Conservation (phyloP, 2,329 filamentous ascomycete species). For the Ambrosiella xylebori region DNA sequence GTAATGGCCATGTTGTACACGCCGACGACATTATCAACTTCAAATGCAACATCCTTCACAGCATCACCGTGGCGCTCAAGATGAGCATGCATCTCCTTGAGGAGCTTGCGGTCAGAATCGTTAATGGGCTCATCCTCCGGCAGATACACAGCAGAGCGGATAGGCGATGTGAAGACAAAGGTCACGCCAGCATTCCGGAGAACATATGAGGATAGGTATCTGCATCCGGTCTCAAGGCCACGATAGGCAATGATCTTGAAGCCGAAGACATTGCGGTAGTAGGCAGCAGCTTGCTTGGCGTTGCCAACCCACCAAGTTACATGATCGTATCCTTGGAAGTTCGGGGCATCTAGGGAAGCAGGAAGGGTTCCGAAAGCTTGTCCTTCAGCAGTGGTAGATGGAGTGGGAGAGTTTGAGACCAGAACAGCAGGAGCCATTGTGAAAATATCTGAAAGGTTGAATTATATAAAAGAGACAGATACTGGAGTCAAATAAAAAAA, state of each 20-base stretch:
- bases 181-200: slow-evolving; percentile 58
- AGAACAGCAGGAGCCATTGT: slow-evolving; percentile 44
- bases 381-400: slow-evolving; percentile 4
- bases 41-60: slow-evolving; percentile 88
- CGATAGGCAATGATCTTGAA: slow-evolving; percentile 70
- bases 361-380: slow-evolving; percentile 38
- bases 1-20: slow-evolving; percentile 61
- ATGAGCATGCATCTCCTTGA: slow-evolving; percentile 65
- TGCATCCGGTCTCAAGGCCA: slow-evolving; percentile 74
- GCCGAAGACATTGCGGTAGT: slow-evolving; percentile 75
- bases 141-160: slow-evolving; percentile 43
- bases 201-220: slow-evolving; percentile 69
- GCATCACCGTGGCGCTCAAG: slow-evolving; percentile 80
- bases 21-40: slow-evolving; percentile 73
- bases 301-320: slow-evolving; percentile 95
- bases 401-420: slow-evolving; percentile 20
- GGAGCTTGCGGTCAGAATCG: slow-evolving; percentile 42
- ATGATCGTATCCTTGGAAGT: slow-evolving; percentile 78
- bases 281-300: slow-evolving; percentile 82
- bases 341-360: slow-evolving; percentile 21
- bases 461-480: not conserved
- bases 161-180: slow-evolving; percentile 70
- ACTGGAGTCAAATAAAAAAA: not conserved
- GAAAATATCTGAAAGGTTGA: slow-evolving; percentile 15
- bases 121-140: slow-evolving; percentile 43